Evolutionary conservation across 768 basidiomycete genomes (phyloP), one percentile per base, ranked within the genome.

Genomic region (Cubamyces sp.): DNA sequence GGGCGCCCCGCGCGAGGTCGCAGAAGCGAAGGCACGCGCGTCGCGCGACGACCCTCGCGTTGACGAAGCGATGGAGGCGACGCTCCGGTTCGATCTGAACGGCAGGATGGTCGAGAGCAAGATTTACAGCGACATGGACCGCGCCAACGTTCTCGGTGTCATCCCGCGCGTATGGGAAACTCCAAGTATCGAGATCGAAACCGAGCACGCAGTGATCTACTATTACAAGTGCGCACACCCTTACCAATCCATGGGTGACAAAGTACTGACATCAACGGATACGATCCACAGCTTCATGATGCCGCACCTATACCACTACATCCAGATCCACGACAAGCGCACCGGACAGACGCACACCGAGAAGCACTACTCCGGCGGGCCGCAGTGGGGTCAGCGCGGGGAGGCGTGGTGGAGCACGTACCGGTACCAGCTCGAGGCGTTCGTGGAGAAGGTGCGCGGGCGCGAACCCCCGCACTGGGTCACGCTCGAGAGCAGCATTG

Each of bases 331-430:
- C 54, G 68, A 62, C 42, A 70, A 69, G 63, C 64, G 61, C 54
- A 67, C 65, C 40, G 76, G 74, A 11, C 81, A 82, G 68, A 82
- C 81, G 68, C 74, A 69, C 3, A 84, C 84, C 7, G 64, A 66
- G 66, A 71, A 66, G 58, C 60, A 65, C 42, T 66, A 78, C 70
- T 21, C 79, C 76, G 66, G 61, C 57, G 53, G 66, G 28, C 45
- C 57, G 59, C 12, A 68, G 65, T 43, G 75, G 76, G 48, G 67
- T 56, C 45, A 42, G 40, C 77, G 81, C 57, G 85, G 85, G 21
- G 80, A 86, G 70, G 75, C 75, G 9, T 85, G 82, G 81, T 89
- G 86, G 86, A 75, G 82, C 40, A 82, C 85, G 41, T 72, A 61
- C 60, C 52, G 60, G 15, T 70, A 65, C 57, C 86, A 88, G 71